Percentiles rank a stretch among this genome's conserved stretches.
Conservation (phyloP, 2,329 filamentous ascomycete species). For the Fusarium brevicatenulatum region DNA sequence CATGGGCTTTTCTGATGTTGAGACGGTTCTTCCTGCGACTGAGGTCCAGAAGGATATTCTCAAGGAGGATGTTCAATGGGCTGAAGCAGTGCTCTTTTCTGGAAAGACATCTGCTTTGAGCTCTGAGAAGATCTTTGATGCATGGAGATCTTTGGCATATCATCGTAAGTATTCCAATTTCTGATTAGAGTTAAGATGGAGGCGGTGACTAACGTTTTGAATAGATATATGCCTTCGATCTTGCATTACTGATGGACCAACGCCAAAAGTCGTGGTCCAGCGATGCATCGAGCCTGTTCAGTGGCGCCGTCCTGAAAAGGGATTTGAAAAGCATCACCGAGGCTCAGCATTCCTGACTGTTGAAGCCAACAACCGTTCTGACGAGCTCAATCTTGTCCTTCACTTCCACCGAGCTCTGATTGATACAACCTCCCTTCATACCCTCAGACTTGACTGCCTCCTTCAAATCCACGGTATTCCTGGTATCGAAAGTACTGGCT, state of each 20-base stretch:
- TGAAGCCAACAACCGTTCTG: not conserved
- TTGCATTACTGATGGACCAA: not conserved
- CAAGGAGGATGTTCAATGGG: constrained; percentile 13
- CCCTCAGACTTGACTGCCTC: not conserved
- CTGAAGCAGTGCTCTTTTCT: constrained; percentile 6
- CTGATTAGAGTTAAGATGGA: fast-evolving
- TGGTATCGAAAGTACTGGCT: constrained; percentile 4
- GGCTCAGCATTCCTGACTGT: constrained; percentile 1
- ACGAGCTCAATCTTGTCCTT: not conserved
- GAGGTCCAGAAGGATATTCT: constrained; percentile 14
- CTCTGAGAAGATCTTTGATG: not conserved
- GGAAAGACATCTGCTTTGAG: not conserved
- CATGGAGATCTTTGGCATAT: constrained; percentile 8
- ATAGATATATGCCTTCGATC: constrained; percentile 11
- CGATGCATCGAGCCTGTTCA: not conserved
- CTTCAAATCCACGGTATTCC: constrained; percentile 6
- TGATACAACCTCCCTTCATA: not conserved
- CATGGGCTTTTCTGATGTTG: not conserved
- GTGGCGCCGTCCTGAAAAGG: not conserved
- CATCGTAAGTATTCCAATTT: not conserved
- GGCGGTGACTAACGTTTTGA: fast-evolving
- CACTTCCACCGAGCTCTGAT: constrained; percentile 5
- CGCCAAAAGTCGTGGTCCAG: not conserved
- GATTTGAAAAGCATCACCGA: not conserved
- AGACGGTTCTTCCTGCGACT: not conserved